Percentiles rank a stretch among this genome's conserved stretches.
Evolutionary conservation across 2,329 filamentous ascomycete genomes (phyloP).

Genomic region (Cladosporium sp.): DNA sequence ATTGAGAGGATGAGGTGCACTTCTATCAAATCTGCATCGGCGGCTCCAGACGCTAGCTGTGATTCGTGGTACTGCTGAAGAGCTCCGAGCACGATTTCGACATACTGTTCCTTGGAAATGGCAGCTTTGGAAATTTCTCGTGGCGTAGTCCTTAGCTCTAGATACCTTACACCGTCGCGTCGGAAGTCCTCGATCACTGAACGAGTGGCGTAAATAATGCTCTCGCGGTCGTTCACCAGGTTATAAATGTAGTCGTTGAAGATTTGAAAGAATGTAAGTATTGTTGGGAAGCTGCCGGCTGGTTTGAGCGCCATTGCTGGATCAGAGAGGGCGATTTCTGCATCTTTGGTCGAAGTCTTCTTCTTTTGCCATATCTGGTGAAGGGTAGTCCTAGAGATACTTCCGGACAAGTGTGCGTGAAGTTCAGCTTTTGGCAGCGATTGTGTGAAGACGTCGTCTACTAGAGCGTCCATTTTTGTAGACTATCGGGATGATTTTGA

Average conservation of each 20-base stretch:
- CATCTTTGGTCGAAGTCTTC: slow-evolving; percentile 47
- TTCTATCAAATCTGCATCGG: slow-evolving; percentile 43
- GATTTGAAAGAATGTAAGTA: slow-evolving; percentile 66
- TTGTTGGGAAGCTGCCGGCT: slow-evolving; percentile 41
- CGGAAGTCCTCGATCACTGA: slow-evolving; percentile 64
- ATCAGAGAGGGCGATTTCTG: slow-evolving; percentile 49
- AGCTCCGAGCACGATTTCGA: slow-evolving; percentile 61
- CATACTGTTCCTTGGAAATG: slow-evolving; percentile 61
- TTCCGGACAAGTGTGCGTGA: slow-evolving; percentile 76
- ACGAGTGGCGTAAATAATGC: slow-evolving; percentile 56
- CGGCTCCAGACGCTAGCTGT: slow-evolving; percentile 6
- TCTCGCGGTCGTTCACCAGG: slow-evolving; percentile 58
- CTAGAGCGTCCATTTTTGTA: neutral
- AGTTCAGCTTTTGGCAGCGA: slow-evolving; percentile 52
- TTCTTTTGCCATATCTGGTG: slow-evolving; percentile 69
- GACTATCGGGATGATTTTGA: no score
- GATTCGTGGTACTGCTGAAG: slow-evolving; percentile 36
- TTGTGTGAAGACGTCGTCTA: slow-evolving; percentile 28
- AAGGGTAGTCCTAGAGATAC: slow-evolving; percentile 67
- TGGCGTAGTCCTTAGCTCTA: slow-evolving; percentile 78
- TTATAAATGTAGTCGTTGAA: slow-evolving; percentile 78
- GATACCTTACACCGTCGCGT: slow-evolving; percentile 67
- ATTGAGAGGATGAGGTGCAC: slow-evolving; percentile 69
- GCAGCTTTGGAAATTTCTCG: slow-evolving; percentile 53
- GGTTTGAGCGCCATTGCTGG: slow-evolving; percentile 65